Conservation (phyloP, 441 rosid species). For the Manihot esculenta region DNA sequence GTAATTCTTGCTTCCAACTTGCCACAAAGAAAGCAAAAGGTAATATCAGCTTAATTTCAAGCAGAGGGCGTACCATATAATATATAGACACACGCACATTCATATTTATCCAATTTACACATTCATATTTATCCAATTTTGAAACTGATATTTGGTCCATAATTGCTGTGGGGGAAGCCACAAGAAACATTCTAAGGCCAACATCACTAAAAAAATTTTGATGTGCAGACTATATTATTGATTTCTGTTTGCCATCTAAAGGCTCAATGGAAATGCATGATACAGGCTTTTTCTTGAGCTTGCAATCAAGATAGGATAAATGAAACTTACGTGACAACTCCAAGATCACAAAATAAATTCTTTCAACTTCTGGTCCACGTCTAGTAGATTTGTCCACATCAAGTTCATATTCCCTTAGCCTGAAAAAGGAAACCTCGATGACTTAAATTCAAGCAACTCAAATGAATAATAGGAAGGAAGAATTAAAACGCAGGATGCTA, state of each 20-base stretch:
- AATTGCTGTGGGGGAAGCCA: too few relatives aligned
- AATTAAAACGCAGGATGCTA: slow-evolving; percentile 8
- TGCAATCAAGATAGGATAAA: background rate
- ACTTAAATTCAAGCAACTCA: background rate
- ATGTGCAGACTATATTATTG: background rate
- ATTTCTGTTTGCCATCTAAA: background rate
- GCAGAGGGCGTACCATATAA: too few relatives aligned
- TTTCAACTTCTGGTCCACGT: slow-evolving; percentile 81
- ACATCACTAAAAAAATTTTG: background rate
- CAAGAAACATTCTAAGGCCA: background rate
- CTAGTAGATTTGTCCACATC: slow-evolving; percentile 57
- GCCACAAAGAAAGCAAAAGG: too few relatives aligned
- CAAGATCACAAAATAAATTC: slow-evolving; percentile 71
- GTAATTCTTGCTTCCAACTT: background rate
- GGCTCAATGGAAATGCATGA: background rate
- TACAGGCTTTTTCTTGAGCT: background rate
- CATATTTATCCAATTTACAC: background rate
- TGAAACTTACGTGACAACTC: slow-evolving; percentile 92
- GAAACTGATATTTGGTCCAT: background rate
- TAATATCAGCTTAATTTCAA: too few relatives aligned
- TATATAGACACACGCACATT: too few relatives aligned
- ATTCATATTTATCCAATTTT: background rate
- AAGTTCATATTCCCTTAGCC: slow-evolving; percentile 81
- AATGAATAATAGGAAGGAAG: background rate
- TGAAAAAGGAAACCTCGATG: slow-evolving; percentile 27